These are phyloP conservation scores for Rutidosis leptorrhynchoides DNA, from an alignment of 129 eudicot genomes.

Conservation along the genomic window DNA sequence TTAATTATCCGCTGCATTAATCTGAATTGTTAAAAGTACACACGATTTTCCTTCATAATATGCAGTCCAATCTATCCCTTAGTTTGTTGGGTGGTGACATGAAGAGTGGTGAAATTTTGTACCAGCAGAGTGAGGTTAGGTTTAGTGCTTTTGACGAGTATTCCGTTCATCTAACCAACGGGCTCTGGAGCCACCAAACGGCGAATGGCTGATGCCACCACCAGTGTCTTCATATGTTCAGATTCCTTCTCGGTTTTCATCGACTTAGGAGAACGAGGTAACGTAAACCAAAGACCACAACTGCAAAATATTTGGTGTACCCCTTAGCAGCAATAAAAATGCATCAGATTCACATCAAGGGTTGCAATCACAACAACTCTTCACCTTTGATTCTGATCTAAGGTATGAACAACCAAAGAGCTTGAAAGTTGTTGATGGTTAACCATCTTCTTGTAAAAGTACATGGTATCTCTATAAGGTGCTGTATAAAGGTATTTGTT, in stretches of 20 bases:
- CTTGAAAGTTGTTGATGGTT: constrained; percentile 36
- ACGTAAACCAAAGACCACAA: constrained; percentile 56
- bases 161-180: constrained; percentile 35
- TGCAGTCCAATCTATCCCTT: constrained; percentile 64
- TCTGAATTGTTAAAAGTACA: too few species aligned
- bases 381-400: constrained; percentile 46
- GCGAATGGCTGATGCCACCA: constrained; percentile 84
- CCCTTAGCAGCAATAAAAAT: constrained; percentile 48
- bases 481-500: constrained; percentile 78
- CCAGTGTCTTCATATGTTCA: constrained; percentile 54
- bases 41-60: too few species aligned
- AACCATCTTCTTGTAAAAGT: constrained; percentile 39
- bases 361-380: constrained; percentile 39
- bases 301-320: constrained; percentile 86
- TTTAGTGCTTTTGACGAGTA: constrained; percentile 60
- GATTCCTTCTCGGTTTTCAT: constrained; percentile 30
- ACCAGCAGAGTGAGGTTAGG: constrained; percentile 49
- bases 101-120: constrained; percentile 46
- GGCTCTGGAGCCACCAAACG: too few species aligned
- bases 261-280: constrained; percentile 40
- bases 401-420: constrained; percentile 58
- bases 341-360: constrained; percentile 37
- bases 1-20: too few species aligned
- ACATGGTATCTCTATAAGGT: constrained; percentile 65
- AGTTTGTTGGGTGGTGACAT: constrained; percentile 56